Evolutionary conservation across 805 yeast species (phyloP), one percentile per base, ranked within the genome.

Genomic region (Yamadazyma ubonensis): DNA sequence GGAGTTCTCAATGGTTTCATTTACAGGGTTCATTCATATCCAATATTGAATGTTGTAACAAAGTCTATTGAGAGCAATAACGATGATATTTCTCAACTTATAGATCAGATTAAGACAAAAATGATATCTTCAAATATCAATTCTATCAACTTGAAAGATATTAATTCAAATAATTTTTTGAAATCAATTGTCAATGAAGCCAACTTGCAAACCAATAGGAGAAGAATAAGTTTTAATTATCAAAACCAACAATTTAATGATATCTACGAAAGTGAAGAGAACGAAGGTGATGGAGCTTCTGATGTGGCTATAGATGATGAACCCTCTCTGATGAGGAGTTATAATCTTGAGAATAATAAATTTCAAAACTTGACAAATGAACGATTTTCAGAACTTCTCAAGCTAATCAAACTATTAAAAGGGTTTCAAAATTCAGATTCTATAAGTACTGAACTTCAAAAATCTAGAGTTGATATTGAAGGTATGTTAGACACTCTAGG

Each of bases 1-100:
- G 99, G 99, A 1, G 73, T 87, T 2, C 67, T 87, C 17, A 76
- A 88, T 45, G 88, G 95, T 0, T 53, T 93, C 5, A 83, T 95
- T 6, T 89, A 89, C 56, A 65, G 97, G 37, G 85, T 89, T 1
- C 75, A 84, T 40, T 68, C 89, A 15, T 86, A 78, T 54, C 97
- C 98, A 0, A 63, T 86, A 1, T 58, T 78, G 38, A 66, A 60
- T 25, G 58, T 63, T 31, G 53, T 72, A 10, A 60, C 63, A n/a
- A 60, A 62, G 29, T 58, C 68, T 0, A 53, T 66, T 2, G 76
- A 71, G 33, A 56, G 48, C 29, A 53, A 48, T 12, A 57, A 51
- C 19, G 50, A 41, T 21, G 56, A 52, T 31, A 48, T 54, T 7
- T 45, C 48, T 21, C 43, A 39, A 43, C 20, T 60, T 44, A 27